Conservation (phyloP, 257 asterid species). For the Asclepias syriaca region DNA sequence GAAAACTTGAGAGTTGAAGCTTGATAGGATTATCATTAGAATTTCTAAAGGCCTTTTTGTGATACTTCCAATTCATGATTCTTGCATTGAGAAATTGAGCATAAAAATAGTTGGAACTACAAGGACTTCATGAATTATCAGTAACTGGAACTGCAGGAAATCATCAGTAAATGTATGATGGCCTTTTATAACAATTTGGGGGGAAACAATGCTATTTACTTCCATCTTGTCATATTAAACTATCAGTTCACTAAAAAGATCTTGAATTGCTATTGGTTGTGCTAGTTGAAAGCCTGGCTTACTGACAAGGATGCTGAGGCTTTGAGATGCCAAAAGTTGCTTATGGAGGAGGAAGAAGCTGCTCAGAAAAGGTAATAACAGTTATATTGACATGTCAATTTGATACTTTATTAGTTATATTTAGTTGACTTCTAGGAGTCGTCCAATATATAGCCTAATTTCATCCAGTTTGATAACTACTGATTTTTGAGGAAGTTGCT, state of each 20-base stretch:
- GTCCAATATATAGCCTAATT: not conserved
- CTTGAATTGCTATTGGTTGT: slow-evolving; percentile 5
- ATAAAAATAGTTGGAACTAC: not conserved
- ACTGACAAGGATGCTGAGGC: slow-evolving; percentile 96
- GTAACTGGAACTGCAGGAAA: not conserved
- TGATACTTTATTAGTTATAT: not conserved
- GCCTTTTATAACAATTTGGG: not conserved
- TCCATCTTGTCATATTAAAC: not conserved
- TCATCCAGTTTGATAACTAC: not conserved
- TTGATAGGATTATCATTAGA: not conserved
- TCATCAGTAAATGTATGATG: not conserved
- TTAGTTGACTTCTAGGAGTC: not conserved
- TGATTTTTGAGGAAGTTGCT: not conserved
- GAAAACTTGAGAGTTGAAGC: not conserved
- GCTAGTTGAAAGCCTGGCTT: slow-evolving; percentile 86
- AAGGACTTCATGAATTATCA: not conserved
- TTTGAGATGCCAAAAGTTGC: slow-evolving; percentile 88
- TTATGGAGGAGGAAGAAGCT: slow-evolving; percentile 97
- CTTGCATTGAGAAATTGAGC: not conserved
- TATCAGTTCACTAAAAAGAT: not conserved
- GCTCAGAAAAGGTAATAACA: slow-evolving; percentile 58
- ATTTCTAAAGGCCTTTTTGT: not conserved
- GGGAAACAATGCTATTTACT: not conserved
- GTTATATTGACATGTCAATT: slow-evolving; percentile 5
- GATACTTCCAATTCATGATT: not conserved